phyloP scores from a whole-genome alignment of 2,329 filamentous ascomycete genomes.

The Colletotrichum chlorophyti region DNA sequence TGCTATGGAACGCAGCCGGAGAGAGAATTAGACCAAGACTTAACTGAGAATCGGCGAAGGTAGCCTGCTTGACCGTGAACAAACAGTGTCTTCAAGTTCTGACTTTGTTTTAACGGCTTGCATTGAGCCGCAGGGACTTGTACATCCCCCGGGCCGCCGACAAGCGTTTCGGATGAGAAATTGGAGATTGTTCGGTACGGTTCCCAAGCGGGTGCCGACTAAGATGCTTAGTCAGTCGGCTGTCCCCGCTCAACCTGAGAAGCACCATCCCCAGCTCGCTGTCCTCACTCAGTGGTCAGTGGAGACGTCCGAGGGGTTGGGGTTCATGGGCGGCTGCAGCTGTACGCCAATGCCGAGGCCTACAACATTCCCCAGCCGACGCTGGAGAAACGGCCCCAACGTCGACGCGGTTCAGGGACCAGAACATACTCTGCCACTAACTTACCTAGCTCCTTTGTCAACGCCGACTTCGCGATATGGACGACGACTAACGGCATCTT shows the following conservation, averaged over 20 bases:
- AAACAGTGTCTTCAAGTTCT: no score
- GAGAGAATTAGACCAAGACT: no score
- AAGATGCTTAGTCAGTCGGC: slow-evolving; percentile 13
- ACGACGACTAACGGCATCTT: background rate
- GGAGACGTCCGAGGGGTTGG: slow-evolving; percentile 3
- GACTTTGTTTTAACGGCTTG: no score
- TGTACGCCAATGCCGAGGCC: slow-evolving; percentile 28
- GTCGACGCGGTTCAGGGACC: slow-evolving; percentile 9
- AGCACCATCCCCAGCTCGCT: background rate
- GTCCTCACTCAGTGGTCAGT: no score
- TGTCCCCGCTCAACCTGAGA: slow-evolving; percentile 2
- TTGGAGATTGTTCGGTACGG: slow-evolving; percentile 14
- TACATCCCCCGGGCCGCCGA: no score
- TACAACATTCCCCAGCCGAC: slow-evolving; percentile 23
- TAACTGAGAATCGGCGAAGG: no score
- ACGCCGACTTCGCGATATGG: slow-evolving; percentile 8
- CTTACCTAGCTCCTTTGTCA: slow-evolving; percentile 18
- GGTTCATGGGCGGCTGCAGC: slow-evolving; percentile 13
- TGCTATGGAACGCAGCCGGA: no score
- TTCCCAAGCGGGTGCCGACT: background rate
- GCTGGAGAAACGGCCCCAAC: slow-evolving; percentile 22
- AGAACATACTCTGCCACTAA: slow-evolving; percentile 1
- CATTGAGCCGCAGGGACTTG: background rate
- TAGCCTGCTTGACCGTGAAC: no score
- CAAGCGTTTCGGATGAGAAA: background rate